Percentiles rank a stretch among this genome's conserved stretches.
Conservation (phyloP, 176 grass and related monocot species). For the Eragrostis nindensis region DNA sequence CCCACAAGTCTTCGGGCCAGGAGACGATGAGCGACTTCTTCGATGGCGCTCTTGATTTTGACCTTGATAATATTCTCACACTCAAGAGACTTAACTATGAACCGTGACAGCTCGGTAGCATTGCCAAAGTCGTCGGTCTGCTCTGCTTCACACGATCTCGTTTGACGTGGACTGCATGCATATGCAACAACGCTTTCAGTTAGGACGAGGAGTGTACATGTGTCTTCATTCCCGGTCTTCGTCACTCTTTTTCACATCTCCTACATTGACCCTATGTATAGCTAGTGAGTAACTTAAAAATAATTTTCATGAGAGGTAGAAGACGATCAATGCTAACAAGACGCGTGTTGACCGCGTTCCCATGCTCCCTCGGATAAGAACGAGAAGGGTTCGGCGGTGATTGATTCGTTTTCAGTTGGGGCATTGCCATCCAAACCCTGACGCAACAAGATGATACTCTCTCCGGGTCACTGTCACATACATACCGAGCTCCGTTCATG, state of each 20-base stretch:
- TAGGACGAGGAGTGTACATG: too few relatives aligned
- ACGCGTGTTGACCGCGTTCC: constrained; percentile 30
- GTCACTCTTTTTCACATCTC: background rate
- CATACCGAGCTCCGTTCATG: too few relatives aligned
- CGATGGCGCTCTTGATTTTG: background rate
- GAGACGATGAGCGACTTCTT: background rate
- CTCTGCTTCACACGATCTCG: too few relatives aligned
- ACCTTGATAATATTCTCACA: too few relatives aligned
- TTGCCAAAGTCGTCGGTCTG: background rate
- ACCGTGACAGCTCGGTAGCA: too few relatives aligned
- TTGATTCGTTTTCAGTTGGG: constrained; percentile 15
- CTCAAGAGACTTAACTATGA: too few relatives aligned
- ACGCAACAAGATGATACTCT: background rate
- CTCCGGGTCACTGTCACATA: background rate
- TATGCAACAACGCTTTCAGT: too few relatives aligned
- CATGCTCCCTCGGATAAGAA: background rate
- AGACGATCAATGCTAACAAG: background rate
- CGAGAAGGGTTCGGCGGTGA: background rate
- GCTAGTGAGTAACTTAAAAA: background rate
- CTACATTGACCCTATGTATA: background rate
- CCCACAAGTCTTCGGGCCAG: too few relatives aligned
- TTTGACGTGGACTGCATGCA: too few relatives aligned
- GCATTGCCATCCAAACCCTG: constrained; percentile 20
- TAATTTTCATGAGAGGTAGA: background rate
- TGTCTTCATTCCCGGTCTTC: background rate